A percentile compares a stretch with the other conserved stretches of the same genome.
Evolutionary conservation across 2,329 filamentous ascomycete species (phyloP).

Genomic region (Neofusicoccum kwambonambiense): DNA sequence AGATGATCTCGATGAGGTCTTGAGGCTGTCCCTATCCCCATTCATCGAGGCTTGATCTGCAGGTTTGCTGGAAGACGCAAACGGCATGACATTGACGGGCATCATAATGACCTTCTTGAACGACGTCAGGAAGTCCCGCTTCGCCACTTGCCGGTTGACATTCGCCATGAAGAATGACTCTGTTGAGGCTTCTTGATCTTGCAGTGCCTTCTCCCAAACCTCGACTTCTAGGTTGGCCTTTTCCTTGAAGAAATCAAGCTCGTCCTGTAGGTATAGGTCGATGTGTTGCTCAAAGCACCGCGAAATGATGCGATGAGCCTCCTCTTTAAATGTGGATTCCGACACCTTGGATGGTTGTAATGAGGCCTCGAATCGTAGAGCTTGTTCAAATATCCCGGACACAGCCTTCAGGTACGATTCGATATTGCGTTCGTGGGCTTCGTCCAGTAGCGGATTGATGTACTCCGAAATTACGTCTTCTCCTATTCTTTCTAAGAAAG

Average conservation of each 20-base stretch:
- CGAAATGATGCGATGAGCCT: conserved; percentile 66
- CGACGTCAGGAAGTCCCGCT: conserved; percentile 91
- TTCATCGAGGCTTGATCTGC: conserved; percentile 27
- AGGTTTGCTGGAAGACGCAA: conserved; percentile 35
- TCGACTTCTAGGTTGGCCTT: conserved; percentile 74
- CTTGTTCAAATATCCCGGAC: conserved; percentile 84
- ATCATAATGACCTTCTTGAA: conserved; percentile 99
- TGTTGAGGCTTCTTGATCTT: conserved; percentile 82
- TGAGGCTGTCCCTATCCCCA: conserved; percentile 29
- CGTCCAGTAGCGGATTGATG: conserved; percentile 79
- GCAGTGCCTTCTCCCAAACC: conserved; percentile 87
- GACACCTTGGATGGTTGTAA: conserved; percentile 66
- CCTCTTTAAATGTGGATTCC: conserved; percentile 59
- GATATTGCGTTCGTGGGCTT: conserved; percentile 73
- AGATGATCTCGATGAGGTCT: conserved; percentile 13
- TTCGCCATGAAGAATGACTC: conserved; percentile 97
- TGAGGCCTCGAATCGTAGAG: conserved; percentile 71
- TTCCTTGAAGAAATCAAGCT: conserved; percentile 79
- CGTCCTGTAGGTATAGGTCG: conserved; percentile 90
- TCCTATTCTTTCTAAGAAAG: conserved; percentile 76
- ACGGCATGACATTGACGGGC: conserved; percentile 79
- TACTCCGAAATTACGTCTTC: conserved; percentile 85
- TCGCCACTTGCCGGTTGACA: conserved; percentile 89
- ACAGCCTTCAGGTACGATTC: conserved; percentile 81
- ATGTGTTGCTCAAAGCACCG: conserved; percentile 86